These are phyloP conservation scores for Lablab purpureus DNA, from an alignment of 306 rosid species.

Conservation along the genomic window DNA sequence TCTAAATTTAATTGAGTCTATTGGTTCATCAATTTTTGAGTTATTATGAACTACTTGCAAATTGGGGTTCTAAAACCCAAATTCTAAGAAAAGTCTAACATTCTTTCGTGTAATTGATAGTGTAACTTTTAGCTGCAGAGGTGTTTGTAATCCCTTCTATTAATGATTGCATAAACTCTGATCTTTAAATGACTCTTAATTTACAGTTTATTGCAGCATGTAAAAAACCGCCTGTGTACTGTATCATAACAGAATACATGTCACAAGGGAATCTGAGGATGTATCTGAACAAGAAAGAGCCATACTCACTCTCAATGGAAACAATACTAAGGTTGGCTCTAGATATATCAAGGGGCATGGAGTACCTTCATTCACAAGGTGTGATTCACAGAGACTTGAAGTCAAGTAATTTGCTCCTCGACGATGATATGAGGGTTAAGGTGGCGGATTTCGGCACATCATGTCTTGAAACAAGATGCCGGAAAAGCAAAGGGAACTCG, in stretches of 20 bases:
- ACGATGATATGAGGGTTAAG: slow-evolving; percentile 90
- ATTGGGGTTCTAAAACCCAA: background rate
- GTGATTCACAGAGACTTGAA: slow-evolving; percentile 92
- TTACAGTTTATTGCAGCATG: slow-evolving; percentile 93
- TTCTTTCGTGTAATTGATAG: background rate
- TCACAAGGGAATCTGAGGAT: slow-evolving; percentile 93
- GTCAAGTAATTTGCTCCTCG: slow-evolving; percentile 84
- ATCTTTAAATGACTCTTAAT: slow-evolving; percentile 23
- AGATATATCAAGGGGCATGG: slow-evolving; percentile 92
- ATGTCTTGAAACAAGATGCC: slow-evolving; percentile 85
- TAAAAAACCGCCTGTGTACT: slow-evolving; percentile 88
- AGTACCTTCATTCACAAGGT: slow-evolving; percentile 91
- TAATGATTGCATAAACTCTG: slow-evolving; percentile 25
- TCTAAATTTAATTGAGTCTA: no score
- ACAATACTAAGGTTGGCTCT: slow-evolving; percentile 82
- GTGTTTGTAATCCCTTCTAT: slow-evolving; percentile 9
- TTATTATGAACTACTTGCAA: background rate
- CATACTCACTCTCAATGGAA: slow-evolving; percentile 85
- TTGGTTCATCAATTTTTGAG: no score
- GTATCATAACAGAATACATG: slow-evolving; percentile 93
- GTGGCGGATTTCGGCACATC: slow-evolving; percentile 97
- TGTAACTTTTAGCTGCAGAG: background rate
- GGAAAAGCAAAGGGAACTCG: slow-evolving; percentile 80
- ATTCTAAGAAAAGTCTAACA: background rate
- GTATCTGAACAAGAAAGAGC: slow-evolving; percentile 94